Conservation (phyloP, 2,329 filamentous ascomycete genomes). For the Fusarium anthophilum region DNA sequence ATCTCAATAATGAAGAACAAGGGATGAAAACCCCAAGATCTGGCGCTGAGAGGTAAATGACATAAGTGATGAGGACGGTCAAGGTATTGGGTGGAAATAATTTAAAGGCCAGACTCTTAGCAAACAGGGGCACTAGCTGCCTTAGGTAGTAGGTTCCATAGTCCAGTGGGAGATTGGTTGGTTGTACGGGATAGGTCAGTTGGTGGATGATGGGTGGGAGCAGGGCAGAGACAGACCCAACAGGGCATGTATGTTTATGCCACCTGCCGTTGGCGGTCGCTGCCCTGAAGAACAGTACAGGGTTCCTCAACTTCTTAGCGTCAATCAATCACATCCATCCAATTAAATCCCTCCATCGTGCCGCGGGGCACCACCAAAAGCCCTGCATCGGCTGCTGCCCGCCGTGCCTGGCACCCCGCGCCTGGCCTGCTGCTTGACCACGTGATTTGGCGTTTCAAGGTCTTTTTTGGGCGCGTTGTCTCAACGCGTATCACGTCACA, state of each 20-base stretch:
- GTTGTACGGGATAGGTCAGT: not conserved
- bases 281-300: constrained; percentile 38
- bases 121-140: constrained; percentile 2
- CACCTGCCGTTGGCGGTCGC: constrained; percentile 29
- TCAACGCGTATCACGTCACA: constrained; percentile 19
- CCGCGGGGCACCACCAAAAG: constrained; percentile 45
- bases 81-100: constrained; percentile 14
- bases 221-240: not conserved
- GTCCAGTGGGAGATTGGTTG: not conserved
- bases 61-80: not conserved
- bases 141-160: not conserved
- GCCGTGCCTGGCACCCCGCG: constrained; percentile 39
- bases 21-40: not conserved
- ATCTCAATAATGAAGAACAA: not conserved
- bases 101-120: constrained; percentile 3
- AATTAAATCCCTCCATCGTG: constrained; percentile 32
- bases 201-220: not conserved
- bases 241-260: constrained; percentile 29
- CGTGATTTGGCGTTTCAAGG: constrained; percentile 15
- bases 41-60: constrained; percentile 1
- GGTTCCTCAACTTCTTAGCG: constrained; percentile 19
- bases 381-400: constrained; percentile 47
- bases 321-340: constrained; percentile 8
- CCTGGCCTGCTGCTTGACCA: constrained; percentile 42
- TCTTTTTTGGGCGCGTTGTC: constrained; percentile 10